Evolutionary conservation across 805 yeast species (phyloP), one percentile per base, ranked within the genome.

Genomic region (Candida saitoana): DNA sequence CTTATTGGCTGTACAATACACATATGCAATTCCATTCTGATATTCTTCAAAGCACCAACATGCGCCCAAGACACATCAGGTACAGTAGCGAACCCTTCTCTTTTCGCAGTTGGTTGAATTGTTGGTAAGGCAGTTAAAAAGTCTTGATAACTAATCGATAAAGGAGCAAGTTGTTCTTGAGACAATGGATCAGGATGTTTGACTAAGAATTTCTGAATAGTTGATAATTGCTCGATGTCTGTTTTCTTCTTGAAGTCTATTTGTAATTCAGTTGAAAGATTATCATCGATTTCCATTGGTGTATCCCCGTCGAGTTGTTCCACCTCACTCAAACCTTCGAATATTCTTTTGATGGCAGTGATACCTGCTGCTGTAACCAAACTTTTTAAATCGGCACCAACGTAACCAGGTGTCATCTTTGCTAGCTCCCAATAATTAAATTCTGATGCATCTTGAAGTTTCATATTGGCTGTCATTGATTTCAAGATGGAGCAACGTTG

Each of bases 21-120:
- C 93, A 89, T 88, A 57, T 93, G 96, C 22, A 93, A 70, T 60
- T 93, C 98, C 59, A 87, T 82, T 51, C 99, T 74, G 27, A 88
- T 82, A 14, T 78, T 74, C 5, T 78, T 65, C 46, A 93, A 71
- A 0, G 98, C 99, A 48, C 99, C 99, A 27, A 93, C 96, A 57
- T 84, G 85, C 4, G 82, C 77, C 99, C 99, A 93, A 5, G 95
- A 81, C 3, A 93, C 96, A 59, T 93, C 98, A 0, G 99, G 99
- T 9, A 93, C 95, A 0, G 98, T 93, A 0, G 99, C 97, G 65
- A 93, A 93, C 0, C 99, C 99, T 71, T 93, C 99, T 60, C 99
- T 82, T 57, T 90, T 91, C 1, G 97, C 96, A 0, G 97, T 87
- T 8, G 99, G 99, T 65, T 93, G 99, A 35, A 93, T 84, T 0